Evolutionary conservation across 805 yeast genomes (phyloP), one percentile per base, ranked within the genome.

Genomic region (Ogataea paradorogensis): DNA sequence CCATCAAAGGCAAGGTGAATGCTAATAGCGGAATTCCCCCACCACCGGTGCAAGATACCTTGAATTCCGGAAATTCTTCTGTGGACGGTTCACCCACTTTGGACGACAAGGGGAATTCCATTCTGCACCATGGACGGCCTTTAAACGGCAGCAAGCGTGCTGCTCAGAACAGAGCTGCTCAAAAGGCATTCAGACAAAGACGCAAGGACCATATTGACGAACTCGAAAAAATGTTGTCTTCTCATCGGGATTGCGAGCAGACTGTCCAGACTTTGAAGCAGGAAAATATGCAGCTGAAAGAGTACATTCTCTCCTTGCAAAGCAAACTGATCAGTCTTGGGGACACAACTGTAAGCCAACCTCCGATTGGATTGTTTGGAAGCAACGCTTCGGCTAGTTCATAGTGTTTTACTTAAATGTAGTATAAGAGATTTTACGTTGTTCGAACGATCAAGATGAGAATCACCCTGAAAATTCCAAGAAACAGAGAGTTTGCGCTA

Each of bases 111-210:
- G 33, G 23, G 7, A 30, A 31, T 8, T 43, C 47, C 8, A 26
- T 37, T 10, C 16, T 47, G 14, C 51, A 51, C 41, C 53, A 52
- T 35, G 61, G 71, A 29, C 61, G 76, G 40, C 71, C 74, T 13
- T 65, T 82, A 30, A 72, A 80, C 15, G 74, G 71, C 41, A 78
- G 93, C 28, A 87, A 86, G 61, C 78, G 97, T 47, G 96, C 96
- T 1, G 89, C 83, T 7, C 97, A 90, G 64, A 90, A 90, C 67
- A 71, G 97, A 56, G 81, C 78, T 45, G 96, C 97, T 4, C 97
- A 90, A 65, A 78, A 86, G 51, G 95, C 96, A 7, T 90, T 89
- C 65, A 75, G 97, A 57, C 81, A 80, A 58, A 74, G 96, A 45
- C 82, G 85, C 58, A 95, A 89, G 54, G 74, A 77, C 42, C 82